Base-by-base conservation (phyloP, 2,329 filamentous ascomycete genomes). In the Colletotrichum plurivorum region DNA sequence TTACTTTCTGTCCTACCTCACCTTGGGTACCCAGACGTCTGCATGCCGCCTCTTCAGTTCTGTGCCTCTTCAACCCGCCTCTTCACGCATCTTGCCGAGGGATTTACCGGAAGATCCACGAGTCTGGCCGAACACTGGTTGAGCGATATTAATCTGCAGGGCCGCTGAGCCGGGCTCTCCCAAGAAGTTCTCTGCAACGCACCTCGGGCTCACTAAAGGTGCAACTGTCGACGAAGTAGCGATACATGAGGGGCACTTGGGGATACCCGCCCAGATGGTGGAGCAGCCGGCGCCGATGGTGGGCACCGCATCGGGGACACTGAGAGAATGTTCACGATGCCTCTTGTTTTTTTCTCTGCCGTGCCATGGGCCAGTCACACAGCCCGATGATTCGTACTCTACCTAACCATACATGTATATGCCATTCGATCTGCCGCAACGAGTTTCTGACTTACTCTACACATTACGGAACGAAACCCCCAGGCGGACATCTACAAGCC, bases 311-410 rank as follows among this genome's bases (percentile, higher is more conserved):
- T 55, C 45, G 62, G 62, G 49, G 51, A 41, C 45, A 52, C 18
- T 56, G 13, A 61, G 20, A 69, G 67, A 69, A 69, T 51, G 45
- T 69, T 69, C 67, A 67, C 67, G 67, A 69, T 67, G 67, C 27
- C 62, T 69, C 67, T 69, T 20, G 31, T 51, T 16, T 16, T 61
- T 61, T 61, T 63, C 66, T 55, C 62, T 51, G 16, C 36, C 41
- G 25, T 43, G 41, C 41, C 15, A 43, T 15, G 41, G 41, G 41
- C 31, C 8, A 36, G 31, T 36, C 43, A 18, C 43, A 18, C 5
- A 46, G 43, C 13, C 13, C 12, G 16, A 16, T 46, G 43, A n/a
- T 46, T 6, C 18, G 18, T 46, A 18, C 18, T n/a, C 4, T 46
- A 46, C 43, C n/a, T 7, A 13, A 46, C n/a, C 27, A 31, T 9